A percentile compares a stretch with the other conserved stretches of the same genome.
These are phyloP conservation scores for Haematococcus sp. DNA, from an alignment of 139 green algal genomes.

Conservation along the genomic window DNA sequence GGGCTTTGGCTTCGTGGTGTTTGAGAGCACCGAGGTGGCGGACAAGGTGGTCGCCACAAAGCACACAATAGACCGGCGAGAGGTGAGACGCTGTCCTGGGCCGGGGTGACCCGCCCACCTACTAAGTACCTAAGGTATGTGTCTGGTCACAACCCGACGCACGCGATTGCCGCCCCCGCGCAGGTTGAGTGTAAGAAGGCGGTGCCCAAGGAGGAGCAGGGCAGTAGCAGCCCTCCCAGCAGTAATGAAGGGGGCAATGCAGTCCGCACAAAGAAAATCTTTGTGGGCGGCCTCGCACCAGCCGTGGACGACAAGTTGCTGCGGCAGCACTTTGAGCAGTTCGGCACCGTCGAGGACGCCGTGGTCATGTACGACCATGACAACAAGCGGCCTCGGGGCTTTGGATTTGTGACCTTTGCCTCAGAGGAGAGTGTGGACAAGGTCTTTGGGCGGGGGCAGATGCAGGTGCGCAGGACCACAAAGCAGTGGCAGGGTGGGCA, in stretches of 20 bases:
- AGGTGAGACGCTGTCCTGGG: slow-evolving; percentile 44
- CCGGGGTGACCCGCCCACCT: neutral
- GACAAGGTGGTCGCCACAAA: slow-evolving; percentile 83
- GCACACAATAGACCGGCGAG: slow-evolving; percentile 92
- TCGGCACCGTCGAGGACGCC: slow-evolving; percentile 58
- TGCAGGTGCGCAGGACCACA: slow-evolving; percentile 27
- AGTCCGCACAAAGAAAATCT: slow-evolving; percentile 80
- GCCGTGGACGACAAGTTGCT: slow-evolving; percentile 82
- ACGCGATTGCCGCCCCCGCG: neutral
- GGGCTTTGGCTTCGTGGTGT: slow-evolving; percentile 93
- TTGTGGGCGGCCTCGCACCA: slow-evolving; percentile 90
- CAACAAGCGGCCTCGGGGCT: slow-evolving; percentile 88
- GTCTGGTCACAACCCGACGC: neutral
- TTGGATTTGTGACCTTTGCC: slow-evolving; percentile 95
- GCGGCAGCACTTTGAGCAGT: slow-evolving; percentile 78
- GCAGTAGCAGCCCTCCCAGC: slow-evolving; percentile 33
- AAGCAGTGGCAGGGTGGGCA: too few relatives aligned
- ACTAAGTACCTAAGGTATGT: too few relatives aligned
- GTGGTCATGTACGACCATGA: slow-evolving; percentile 98
- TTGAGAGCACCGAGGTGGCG: slow-evolving; percentile 80
- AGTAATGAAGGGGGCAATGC: slow-evolving; percentile 15
- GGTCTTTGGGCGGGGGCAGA: slow-evolving; percentile 75
- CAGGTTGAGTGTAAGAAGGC: slow-evolving; percentile 96
- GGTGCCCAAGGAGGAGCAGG: slow-evolving; percentile 87
- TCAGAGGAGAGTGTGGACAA: slow-evolving; percentile 85